Evolutionary conservation across 2,329 filamentous ascomycete species (phyloP), one percentile per base, ranked within the genome.

Genomic region (Colletotrichum tamarilloi): DNA sequence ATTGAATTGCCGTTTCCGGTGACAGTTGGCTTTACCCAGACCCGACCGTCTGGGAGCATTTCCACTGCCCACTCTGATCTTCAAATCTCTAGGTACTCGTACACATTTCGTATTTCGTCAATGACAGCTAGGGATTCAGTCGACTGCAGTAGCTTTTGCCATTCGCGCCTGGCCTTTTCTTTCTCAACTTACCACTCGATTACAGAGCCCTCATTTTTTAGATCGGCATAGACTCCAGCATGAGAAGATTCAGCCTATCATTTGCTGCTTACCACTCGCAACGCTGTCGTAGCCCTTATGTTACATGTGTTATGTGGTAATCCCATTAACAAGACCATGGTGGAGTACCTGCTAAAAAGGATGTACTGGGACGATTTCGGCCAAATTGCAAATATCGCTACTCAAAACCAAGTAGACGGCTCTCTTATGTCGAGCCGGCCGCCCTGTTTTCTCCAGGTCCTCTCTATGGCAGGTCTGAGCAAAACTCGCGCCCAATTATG

Each of bases 1-100:
- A 57, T 55, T 57, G 16, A 66, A 49, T 24, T 71, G 35, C 68
- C 64, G 57, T 16, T 67, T 62, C 32, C 63, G 32, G 63, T 8
- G 32, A 5, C n/a, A 49, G 14, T 56, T 57, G 57, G 67, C 70
- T 38, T 26, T 14, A 26, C 26, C 38, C 22, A 59, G 24, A 32
- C 58, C 38, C 32, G 28, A 12, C 28, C 30, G 42, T 49, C 66
- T 55, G 22, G 7, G 7, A 16, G n/a, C 22, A 16, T 26, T 4
- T 16, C n/a, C n/a, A 16, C 3, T 1, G 5, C 8, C 55, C 19
- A 55, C 49, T 55, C n/a, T 56, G 42, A 22, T 58, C 59, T 35
- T 62, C 55, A 55, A 35, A 11, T 32, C 2, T 32, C 30, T 32
- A 26, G 26, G 26, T 26, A 11, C 9, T 32, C 30, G 30, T 32